Percentiles rank a stretch among this genome's conserved stretches.
These are phyloP conservation scores for Tetracentron sinense DNA, from an alignment of 164 flowering plant genomes.

Conservation along the genomic window DNA sequence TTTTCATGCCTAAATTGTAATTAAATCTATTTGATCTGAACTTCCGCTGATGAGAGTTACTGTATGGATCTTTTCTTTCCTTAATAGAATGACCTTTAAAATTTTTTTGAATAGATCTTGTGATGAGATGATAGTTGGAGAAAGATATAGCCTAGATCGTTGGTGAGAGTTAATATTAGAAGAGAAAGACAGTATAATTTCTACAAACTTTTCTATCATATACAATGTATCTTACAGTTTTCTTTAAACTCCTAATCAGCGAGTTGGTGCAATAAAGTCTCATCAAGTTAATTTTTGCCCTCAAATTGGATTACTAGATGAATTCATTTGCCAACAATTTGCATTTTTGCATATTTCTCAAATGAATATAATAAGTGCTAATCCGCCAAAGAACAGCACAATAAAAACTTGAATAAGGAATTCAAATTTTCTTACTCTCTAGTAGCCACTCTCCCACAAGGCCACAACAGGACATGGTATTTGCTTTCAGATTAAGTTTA, in stretches of 20 bases:
- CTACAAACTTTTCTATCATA: not conserved
- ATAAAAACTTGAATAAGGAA: not conserved
- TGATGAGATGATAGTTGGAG: not conserved
- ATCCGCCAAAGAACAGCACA: not conserved
- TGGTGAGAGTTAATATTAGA: not conserved
- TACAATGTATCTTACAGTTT: not conserved
- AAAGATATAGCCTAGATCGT: not conserved
- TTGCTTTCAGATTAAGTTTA: not conserved
- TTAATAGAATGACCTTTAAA: no score
- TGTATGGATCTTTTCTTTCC: not conserved
- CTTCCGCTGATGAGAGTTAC: not conserved
- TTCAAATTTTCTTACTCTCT: no score
- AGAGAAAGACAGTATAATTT: not conserved
- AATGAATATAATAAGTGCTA: no score
- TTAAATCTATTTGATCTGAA: not conserved
- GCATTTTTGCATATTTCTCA: not conserved
- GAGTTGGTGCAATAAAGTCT: no score
- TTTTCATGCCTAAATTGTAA: slow-evolving; percentile 3
- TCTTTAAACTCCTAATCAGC: not conserved
- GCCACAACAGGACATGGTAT: not conserved
- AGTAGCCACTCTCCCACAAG: not conserved
- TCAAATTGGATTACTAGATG: not conserved
- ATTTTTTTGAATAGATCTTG: no score
- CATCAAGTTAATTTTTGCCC: no score
- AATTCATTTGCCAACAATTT: not conserved